Evolutionary conservation across 1,284 basidiomycete species (phyloP).

Genomic region (Uromyces viciae-fabae): DNA sequence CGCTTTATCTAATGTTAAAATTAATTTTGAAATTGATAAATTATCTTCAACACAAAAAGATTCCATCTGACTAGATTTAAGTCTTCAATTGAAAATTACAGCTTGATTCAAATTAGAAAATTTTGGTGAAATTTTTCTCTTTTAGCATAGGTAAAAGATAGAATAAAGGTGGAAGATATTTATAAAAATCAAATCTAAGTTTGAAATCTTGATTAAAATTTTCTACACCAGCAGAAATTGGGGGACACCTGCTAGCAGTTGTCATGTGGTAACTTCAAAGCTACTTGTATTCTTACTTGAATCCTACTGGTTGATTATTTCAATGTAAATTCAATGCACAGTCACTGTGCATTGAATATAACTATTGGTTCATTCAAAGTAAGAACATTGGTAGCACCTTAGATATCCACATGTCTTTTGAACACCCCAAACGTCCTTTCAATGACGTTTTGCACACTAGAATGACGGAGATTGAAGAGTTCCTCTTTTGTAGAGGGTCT

Average conservation of each 20-base stretch:
- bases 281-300: no score
- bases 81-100: slow-evolving; percentile 87
- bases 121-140: slow-evolving; percentile 46
- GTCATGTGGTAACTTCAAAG: no score
- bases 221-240: no score
- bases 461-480: slow-evolving; percentile 46
- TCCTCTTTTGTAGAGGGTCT: slow-evolving; percentile 45
- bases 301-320: no score
- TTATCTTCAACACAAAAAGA: slow-evolving; percentile 95
- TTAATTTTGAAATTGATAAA: slow-evolving; percentile 81
- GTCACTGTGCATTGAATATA: no score
- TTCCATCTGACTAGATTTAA: slow-evolving; percentile 94
- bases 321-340: no score
- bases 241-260: no score
- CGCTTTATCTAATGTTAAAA: slow-evolving; percentile 75
- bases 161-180: slow-evolving; percentile 90
- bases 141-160: slow-evolving; percentile 74
- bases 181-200: slow-evolving; percentile 96
- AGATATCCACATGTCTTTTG: slow-evolving; percentile 20
- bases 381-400: no score
- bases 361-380: no score
- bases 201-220: slow-evolving; percentile 81
- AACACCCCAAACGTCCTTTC: slow-evolving; percentile 45
- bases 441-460: slow-evolving; percentile 45
- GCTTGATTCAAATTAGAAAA: slow-evolving; percentile 78